Evolutionary conservation across 2,329 filamentous ascomycete species (phyloP).

Genomic region (Trichoderma atrobrunneum): DNA sequence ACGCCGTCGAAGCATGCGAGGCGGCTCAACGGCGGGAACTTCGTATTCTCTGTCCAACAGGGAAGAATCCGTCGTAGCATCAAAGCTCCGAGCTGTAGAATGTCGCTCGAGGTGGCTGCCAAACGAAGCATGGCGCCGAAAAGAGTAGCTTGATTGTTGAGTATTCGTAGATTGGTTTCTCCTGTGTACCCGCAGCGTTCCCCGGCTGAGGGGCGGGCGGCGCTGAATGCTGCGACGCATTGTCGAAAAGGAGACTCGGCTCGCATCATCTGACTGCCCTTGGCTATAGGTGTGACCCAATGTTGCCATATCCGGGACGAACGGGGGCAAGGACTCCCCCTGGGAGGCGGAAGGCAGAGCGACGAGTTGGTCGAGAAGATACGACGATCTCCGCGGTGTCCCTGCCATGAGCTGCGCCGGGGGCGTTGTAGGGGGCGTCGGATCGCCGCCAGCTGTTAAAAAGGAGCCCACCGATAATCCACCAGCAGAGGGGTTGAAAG

Average conservation of each 20-base stretch:
- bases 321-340: slow-evolving; percentile 46
- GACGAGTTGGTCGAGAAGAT: slow-evolving; percentile 50
- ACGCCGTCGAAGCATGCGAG: slow-evolving; percentile 64
- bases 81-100: slow-evolving; percentile 57
- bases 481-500: slow-evolving; percentile 48
- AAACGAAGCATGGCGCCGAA: slow-evolving; percentile 58
- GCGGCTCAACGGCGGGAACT: slow-evolving; percentile 46
- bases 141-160: slow-evolving; percentile 49
- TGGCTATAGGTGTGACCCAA: slow-evolving; percentile 31
- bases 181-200: slow-evolving; percentile 38
- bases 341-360: slow-evolving; percentile 36
- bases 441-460: slow-evolving; percentile 47
- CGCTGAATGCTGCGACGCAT: slow-evolving; percentile 27
- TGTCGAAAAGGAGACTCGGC: slow-evolving; percentile 32
- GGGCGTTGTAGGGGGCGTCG: slow-evolving; percentile 61
- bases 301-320: slow-evolving; percentile 46
- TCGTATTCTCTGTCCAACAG: slow-evolving; percentile 42
- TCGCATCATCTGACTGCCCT: slow-evolving; percentile 34
- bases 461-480: slow-evolving; percentile 51
- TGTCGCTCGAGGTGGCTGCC: slow-evolving; percentile 53
- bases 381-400: slow-evolving; percentile 55
- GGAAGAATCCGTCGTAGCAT: slow-evolving; percentile 58
- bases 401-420: slow-evolving; percentile 43
- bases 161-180: slow-evolving; percentile 49
- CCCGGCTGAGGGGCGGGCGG: slow-evolving; percentile 29